Evolutionary conservation across 768 basidiomycete species (phyloP).

Genomic region (Termitomyces sp.): DNA sequence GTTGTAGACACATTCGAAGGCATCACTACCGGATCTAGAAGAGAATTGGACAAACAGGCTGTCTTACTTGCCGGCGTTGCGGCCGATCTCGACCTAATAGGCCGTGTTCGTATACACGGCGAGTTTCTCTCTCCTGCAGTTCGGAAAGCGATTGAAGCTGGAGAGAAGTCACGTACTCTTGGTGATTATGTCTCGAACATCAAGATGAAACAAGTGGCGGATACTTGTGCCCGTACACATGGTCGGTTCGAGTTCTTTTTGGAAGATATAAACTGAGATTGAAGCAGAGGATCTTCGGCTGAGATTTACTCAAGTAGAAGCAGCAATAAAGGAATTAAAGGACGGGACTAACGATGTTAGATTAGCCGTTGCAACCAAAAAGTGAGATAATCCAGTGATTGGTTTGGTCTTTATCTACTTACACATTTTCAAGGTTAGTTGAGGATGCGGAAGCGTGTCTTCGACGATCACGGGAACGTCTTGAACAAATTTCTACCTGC

Average conservation of each 20-base stretch:
- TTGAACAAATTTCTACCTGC: conserved; percentile 49
- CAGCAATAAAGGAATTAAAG: conserved; percentile 45
- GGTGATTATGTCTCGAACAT: conserved; percentile 76
- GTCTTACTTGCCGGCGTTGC: conserved; percentile 57
- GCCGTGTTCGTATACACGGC: conserved; percentile 59
- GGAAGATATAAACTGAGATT: neutral
- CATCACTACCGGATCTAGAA: conserved; percentile 45
- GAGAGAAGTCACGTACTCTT: conserved; percentile 61
- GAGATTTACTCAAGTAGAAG: conserved; percentile 50
- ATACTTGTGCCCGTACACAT: conserved; percentile 63
- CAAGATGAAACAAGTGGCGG: conserved; percentile 79
- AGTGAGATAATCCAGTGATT: conserved; percentile 27
- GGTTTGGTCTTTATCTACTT: neutral
- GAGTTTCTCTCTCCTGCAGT: conserved; percentile 70
- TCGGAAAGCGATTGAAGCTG: conserved; percentile 65
- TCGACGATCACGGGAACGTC: conserved; percentile 52
- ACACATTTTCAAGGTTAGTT: conserved; percentile 33
- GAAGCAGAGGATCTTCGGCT: conserved; percentile 49
- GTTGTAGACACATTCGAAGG: conserved; percentile 67
- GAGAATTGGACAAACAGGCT: conserved; percentile 66
- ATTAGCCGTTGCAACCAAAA: conserved; percentile 35
- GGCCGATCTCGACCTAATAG: conserved; percentile 67
- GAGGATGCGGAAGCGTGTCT: conserved; percentile 54
- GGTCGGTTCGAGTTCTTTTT: conserved; percentile 32
- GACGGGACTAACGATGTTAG: conserved; percentile 59